Evolutionary conservation across 2,329 filamentous ascomycete genomes (phyloP).

Genomic region (Clarireedia monteithiana): DNA sequence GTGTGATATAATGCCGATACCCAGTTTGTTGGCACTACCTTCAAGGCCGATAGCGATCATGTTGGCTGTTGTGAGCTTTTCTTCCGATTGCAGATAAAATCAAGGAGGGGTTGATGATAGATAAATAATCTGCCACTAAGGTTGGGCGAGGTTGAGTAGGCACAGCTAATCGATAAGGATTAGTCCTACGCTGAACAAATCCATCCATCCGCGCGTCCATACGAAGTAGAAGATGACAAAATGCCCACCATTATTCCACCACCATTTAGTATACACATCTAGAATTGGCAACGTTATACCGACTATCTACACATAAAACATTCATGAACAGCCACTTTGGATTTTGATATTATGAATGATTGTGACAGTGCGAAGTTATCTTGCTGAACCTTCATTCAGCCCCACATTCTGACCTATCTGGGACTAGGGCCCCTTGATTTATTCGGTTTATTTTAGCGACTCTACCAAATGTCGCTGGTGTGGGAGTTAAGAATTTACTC

Average conservation of each 20-base stretch:
- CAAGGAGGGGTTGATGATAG: background rate
- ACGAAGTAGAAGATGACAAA: background rate
- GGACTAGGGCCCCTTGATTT: conserved; percentile 8
- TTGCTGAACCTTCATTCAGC: conserved; percentile 2
- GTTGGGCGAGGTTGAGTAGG: conserved; percentile 3
- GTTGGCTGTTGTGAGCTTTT: background rate
- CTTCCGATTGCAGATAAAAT: background rate
- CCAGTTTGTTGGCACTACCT: conserved; percentile 96
- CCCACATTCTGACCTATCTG: background rate
- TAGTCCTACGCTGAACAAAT: background rate
- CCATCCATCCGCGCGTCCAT: background rate
- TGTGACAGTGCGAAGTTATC: conserved; percentile 8
- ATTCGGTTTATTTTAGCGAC: conserved; percentile 10
- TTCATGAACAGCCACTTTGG: background rate
- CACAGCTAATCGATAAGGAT: conserved; percentile 9
- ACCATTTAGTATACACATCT: background rate
- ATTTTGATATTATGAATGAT: background rate
- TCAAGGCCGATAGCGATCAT: conserved; percentile 72
- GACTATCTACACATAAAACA: background rate
- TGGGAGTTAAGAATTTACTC: conserved; percentile 7
- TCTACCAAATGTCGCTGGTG: background rate
- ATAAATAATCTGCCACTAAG: background rate
- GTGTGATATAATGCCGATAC: conserved; percentile 86
- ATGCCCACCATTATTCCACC: background rate
- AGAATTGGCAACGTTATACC: background rate